Evolutionary conservation across 1,284 basidiomycete genomes (phyloP), one percentile per base, ranked within the genome.

Genomic region (Malassezia slooffiae): DNA sequence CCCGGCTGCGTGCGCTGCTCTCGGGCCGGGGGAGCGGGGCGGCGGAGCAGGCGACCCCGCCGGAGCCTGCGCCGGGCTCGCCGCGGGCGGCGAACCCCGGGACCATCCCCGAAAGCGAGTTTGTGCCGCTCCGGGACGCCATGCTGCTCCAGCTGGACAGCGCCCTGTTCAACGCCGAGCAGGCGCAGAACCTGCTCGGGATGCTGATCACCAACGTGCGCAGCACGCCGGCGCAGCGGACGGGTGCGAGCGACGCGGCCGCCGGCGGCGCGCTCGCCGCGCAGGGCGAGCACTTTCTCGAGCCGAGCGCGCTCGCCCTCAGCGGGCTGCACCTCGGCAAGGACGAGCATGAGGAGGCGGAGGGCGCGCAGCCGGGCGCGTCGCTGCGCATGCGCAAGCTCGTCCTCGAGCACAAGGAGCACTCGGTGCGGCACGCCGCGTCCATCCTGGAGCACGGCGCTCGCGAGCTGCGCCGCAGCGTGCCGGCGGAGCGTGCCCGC

Each of bases 161-260:
- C 9, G 59, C 58, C 1, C 55, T 58, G 7, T 58, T 58, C 36
- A 60, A 56, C 36, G 49, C 55, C 15, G 58, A 58, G 43, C 60
- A 58, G 26, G 60, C 57, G 16, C 57, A 62, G 19, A 57, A 58
- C 34, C 20, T 62, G 22, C 35, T 62, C 4, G 57, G 57, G 0
- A 60, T 62, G 57, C 43, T 60, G 10, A 47, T 60, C 28, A 53
- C 57, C 16, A 27, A 46, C 5, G 20, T 34, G 10, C 48, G 43
- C 28, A 19, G 17, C 13, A 27, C 13, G n/a, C n/a, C n/a, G n/a
- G n/a, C n/a, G 10, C 40, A 27, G 26, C n/a, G 10, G 17, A 13
- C 12, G 24, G 20, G 15, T 17, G 24, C 8, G 17, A 16, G 34
- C 21, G 19, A 22, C 27, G 27, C 10, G 9, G 23, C 23, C n/a